A percentile compares a stretch with the other conserved stretches of the same genome.
Evolutionary conservation across 1,284 basidiomycete genomes (phyloP).

Genomic region (Lignosus rhinocerotis): DNA sequence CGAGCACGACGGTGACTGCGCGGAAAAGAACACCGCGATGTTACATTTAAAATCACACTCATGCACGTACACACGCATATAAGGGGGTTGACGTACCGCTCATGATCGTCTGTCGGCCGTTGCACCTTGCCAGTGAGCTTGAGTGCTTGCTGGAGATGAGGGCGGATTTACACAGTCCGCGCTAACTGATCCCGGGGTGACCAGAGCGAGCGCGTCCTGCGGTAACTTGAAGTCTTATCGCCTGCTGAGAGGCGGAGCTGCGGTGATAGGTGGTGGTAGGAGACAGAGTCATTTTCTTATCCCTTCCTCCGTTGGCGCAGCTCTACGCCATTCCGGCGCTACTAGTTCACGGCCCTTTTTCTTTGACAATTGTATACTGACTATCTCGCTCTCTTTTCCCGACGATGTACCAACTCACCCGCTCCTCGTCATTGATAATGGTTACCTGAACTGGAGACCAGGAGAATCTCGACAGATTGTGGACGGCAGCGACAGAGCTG

Average conservation of each 20-base stretch:
- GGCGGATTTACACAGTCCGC: not conserved
- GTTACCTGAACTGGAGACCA: too few relatives aligned
- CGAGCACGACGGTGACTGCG: conserved; percentile 77
- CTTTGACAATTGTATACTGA: too few relatives aligned
- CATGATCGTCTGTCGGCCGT: not conserved
- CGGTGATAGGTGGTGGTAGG: conserved; percentile 2
- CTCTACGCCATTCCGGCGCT: not conserved
- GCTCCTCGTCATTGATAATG: too few relatives aligned
- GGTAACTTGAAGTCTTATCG: not conserved
- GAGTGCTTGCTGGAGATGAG: not conserved
- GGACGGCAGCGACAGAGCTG: too few relatives aligned
- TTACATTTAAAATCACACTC: not conserved
- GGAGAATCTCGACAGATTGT: too few relatives aligned
- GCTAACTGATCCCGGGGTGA: conserved; percentile 7
- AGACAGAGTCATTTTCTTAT: conserved; percentile 20
- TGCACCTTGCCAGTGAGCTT: not conserved
- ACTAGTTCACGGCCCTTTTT: not conserved
- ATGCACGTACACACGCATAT: not conserved
- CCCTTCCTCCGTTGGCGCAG: not conserved
- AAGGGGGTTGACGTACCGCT: not conserved
- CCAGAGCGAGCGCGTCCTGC: not conserved
- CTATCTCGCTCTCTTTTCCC: too few relatives aligned
- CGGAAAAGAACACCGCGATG: not conserved
- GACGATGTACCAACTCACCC: too few relatives aligned
- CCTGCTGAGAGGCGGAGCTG: not conserved